Percentiles rank a stretch among this genome's conserved stretches.
Conservation (phyloP, 441 rosid genomes). For the Jatropha multifida region DNA sequence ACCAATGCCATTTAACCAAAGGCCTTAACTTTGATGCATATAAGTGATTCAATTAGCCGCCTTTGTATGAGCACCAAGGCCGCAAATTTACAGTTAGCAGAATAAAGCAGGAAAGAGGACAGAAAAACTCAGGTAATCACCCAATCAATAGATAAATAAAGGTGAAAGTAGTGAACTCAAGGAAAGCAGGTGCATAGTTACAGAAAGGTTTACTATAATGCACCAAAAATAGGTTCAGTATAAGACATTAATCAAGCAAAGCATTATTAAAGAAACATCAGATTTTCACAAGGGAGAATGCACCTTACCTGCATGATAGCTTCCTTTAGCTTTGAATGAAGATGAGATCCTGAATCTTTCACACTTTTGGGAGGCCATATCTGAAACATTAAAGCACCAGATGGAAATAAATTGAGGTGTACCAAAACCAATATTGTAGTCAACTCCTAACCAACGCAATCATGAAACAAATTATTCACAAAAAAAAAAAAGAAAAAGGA, state of each 20-base stretch:
- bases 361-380: constrained; percentile 98
- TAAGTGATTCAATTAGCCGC: background rate
- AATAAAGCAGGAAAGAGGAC: background rate
- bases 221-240: background rate
- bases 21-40: background rate
- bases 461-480: background rate
- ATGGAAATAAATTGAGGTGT: constrained; percentile 17
- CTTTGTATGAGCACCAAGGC: background rate
- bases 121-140: background rate
- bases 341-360: constrained; percentile 87
- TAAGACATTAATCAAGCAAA: constrained; percentile 6
- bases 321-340: constrained; percentile 85
- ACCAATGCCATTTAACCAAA: background rate
- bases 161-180: background rate
- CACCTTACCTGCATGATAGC: constrained; percentile 72
- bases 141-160: background rate
- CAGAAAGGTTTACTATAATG: background rate
- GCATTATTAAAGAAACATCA: background rate
- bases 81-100: background rate
- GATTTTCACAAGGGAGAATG: constrained; percentile 8
- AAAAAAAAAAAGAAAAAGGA: background rate
- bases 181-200: background rate
- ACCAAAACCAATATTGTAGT: background rate
- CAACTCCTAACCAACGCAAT: background rate
- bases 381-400: constrained; percentile 42